Base-by-base conservation (phyloP, 2,329 filamentous ascomycete species). In the Talaromyces sp. region DNA sequence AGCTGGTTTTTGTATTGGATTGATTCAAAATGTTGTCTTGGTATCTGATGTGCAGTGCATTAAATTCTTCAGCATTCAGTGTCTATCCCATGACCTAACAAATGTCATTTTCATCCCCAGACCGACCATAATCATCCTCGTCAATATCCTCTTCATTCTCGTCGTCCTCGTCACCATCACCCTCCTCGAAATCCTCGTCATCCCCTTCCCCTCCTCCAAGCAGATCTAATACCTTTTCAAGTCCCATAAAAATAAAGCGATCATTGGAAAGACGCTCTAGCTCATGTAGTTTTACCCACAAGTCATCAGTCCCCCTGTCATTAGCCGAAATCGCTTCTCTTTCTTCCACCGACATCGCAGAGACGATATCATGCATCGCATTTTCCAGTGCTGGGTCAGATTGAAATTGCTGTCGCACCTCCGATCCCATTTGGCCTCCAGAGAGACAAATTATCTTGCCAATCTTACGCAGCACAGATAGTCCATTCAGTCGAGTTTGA, bases 391-490 rank as follows among this genome's bases (percentile, higher is more conserved):
- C 17, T 1, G 9, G 1, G 43, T 54, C 46, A 9, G 19, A 50
- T 20, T 52, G 32, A 22, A 56, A 64, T 5, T 16, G 10, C 14
- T 54, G 47, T 19, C 49, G 57, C 20, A 63, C 54, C 35, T 64
- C 58, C 22, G 43, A 47, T 3, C 42, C 51, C 16, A 63, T 3
- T 3, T 36, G 32, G 49, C 56, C 45, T 8, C 17, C 24, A 20
- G 49, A 57, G 9, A 60, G 45, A 3, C 33, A 30, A 46, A 60
- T 60, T 2, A 43, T 58, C 53, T 62, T 60, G 11, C 53, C 62
- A 17, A 62, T 62, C 40, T 63, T 62, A 24, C 55, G 51, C 2
- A 62, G 49, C 3, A 51, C 49, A 2, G 54, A 56, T 11, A 64
- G 47, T 2, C 56, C 62, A 51, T 63, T 62, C 7, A 29, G 29